Evolutionary conservation across 495 filamentous ascomycete genomes (phyloP).

Genomic region (Friedmanniomyces simplex): DNA sequence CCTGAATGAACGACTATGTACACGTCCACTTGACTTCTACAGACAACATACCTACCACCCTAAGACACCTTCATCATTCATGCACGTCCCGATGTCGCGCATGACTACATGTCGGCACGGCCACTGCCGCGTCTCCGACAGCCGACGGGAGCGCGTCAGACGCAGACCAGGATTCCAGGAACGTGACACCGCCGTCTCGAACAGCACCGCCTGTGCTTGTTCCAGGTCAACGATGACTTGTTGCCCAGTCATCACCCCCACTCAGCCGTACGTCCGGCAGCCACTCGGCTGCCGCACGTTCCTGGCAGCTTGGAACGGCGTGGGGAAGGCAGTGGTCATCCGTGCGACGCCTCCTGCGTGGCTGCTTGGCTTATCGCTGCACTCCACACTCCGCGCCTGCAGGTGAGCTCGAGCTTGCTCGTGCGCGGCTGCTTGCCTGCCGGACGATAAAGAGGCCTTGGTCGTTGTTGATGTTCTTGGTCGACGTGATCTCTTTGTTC

Average conservation of each 20-base stretch:
- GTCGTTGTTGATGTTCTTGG: not conserved
- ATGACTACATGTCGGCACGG: not conserved
- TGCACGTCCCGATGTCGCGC: not conserved
- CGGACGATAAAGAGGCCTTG: not conserved
- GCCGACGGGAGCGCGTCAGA: not conserved
- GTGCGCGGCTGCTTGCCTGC: not conserved
- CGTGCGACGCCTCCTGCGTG: not conserved
- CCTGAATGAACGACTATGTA: too few species aligned
- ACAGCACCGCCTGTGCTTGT: too few species aligned
- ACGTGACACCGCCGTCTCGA: not conserved
- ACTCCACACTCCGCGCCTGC: not conserved
- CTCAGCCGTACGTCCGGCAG: not conserved
- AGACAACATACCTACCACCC: not conserved
- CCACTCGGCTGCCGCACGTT: not conserved
- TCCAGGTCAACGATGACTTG: too few species aligned
- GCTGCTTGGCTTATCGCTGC: not conserved
- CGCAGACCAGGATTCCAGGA: not conserved
- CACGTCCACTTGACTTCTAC: too few species aligned
- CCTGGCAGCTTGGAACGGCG: not conserved
- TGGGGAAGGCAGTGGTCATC: not conserved
- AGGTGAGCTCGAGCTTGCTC: not conserved
- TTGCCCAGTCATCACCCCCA: not conserved
- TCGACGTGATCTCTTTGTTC: slow-evolving; percentile 1
- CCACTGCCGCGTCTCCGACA: not conserved
- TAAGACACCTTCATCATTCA: not conserved